Evolutionary conservation across 139 green algal species (phyloP).

Genomic region (Klebsormidium nitens): DNA sequence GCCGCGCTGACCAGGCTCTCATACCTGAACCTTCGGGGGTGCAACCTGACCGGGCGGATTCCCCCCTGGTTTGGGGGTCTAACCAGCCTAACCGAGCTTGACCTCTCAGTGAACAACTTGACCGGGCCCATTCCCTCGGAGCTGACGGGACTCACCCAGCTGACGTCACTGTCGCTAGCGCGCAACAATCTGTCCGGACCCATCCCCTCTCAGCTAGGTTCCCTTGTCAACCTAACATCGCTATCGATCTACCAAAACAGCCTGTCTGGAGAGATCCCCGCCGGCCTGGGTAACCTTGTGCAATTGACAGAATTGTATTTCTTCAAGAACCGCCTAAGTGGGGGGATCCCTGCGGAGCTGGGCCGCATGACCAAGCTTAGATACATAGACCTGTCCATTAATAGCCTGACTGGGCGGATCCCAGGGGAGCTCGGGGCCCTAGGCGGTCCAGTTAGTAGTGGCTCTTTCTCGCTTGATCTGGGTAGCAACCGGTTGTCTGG

Average conservation of each 20-base stretch:
- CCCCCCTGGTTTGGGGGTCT: neutral
- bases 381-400: conserved; percentile 11
- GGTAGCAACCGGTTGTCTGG: conserved; percentile 11
- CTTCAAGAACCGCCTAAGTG: neutral
- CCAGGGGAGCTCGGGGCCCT: too few relatives aligned
- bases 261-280: too few relatives aligned
- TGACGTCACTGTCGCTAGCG: neutral
- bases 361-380: too few relatives aligned
- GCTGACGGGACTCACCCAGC: neutral
- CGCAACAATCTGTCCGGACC: neutral
- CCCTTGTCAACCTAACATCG: too few relatives aligned
- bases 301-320: neutral
- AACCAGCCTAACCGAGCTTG: neutral
- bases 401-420: conserved; percentile 2
- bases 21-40: neutral
- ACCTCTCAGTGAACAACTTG: neutral
- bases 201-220: too few relatives aligned
- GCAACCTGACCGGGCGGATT: conserved; percentile 4
- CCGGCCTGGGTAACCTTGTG: too few relatives aligned
- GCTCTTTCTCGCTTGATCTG: too few relatives aligned
- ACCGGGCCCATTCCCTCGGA: conserved; percentile 3
- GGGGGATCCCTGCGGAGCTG: conserved; percentile 7
- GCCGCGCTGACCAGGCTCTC: neutral
- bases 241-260: too few relatives aligned
- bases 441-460: too few relatives aligned